Base-by-base conservation (phyloP, 1,284 basidiomycete species). In the Boletus sp. region DNA sequence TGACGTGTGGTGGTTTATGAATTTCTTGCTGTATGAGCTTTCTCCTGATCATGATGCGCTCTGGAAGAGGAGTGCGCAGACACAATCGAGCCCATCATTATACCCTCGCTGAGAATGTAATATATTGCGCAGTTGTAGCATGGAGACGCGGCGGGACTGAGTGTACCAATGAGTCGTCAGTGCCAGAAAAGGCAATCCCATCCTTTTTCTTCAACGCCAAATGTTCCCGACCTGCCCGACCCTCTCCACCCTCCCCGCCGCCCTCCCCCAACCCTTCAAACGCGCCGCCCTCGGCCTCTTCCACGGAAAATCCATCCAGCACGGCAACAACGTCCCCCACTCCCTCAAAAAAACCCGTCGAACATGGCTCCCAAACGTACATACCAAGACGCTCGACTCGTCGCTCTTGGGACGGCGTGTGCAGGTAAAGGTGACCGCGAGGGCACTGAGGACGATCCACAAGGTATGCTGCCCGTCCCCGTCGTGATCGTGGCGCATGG, bases 291-390 rank as follows among this genome's bases (percentile, higher is more conserved):
- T 79, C 2, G 88, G 87, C 45, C 80, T 92, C 1, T 91, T 88
- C 64, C 88, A 91, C 49, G 88, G 88, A 14, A 85, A 84, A 63
- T 80, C 72, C 43, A 88, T 84, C 54, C 84, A 81, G 57, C 84
- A 82, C 56, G 93, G 93, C 32, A 94, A 95, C 76, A 94, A 87
- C 63, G 89, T 94, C 44, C 91, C 93, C 0, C 88, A 91, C 68
- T 95, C 92, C 19, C 84, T 89, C 64, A 80, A 87, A 66, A 94
- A 94, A 72, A 94, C 94, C n/a, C 84, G 89, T 42, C 74, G 93
- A 37, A 80, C 82, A 37, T 96, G 93, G 93, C 72, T 90, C 22
- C 90, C 93, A 20, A 96, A 96, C 68, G 75, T 91, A 16, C 88
- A 91, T 56, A 71, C 72, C 49, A 90, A 91, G 65, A 77, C 80